Evolutionary conservation across 768 basidiomycete genomes (phyloP).

Genomic region (Mycena vitilis): DNA sequence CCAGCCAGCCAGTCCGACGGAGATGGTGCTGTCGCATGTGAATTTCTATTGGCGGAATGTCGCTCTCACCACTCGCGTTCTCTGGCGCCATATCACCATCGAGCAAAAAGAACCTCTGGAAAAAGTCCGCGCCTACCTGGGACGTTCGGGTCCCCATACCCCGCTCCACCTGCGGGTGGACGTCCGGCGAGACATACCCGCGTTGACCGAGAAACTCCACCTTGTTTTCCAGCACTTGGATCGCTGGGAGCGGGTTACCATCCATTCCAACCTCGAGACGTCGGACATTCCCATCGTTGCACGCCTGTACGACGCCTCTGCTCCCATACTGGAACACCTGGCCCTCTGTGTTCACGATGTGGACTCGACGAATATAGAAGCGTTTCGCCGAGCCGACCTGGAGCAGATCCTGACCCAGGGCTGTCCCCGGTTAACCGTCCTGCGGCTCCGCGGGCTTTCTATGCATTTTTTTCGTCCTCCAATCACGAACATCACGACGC

Average conservation of each 20-base stretch:
- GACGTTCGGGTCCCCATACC: slow-evolving; percentile 19
- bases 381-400: slow-evolving; percentile 32
- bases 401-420: slow-evolving; percentile 45
- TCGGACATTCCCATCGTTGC: slow-evolving; percentile 43
- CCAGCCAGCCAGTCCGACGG: slow-evolving; percentile 4
- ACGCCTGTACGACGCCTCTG: slow-evolving; percentile 43
- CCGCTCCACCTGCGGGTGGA: slow-evolving; percentile 27
- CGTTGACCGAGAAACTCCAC: slow-evolving; percentile 41
- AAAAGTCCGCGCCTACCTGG: slow-evolving; percentile 28
- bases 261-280: slow-evolving; percentile 44
- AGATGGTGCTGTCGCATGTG: slow-evolving; percentile 31
- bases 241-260: slow-evolving; percentile 52
- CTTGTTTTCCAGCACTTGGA: slow-evolving; percentile 45
- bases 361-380: slow-evolving; percentile 35
- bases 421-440: slow-evolving; percentile 47
- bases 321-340: slow-evolving; percentile 52
- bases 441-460: slow-evolving; percentile 59
- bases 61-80: slow-evolving; percentile 22
- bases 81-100: slow-evolving; percentile 34
- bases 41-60: slow-evolving; percentile 28
- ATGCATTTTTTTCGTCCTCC: slow-evolving; percentile 54
- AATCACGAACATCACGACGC: slow-evolving; percentile 47
- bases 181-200: slow-evolving; percentile 10
- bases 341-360: slow-evolving; percentile 50
- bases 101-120: slow-evolving; percentile 7